Base-by-base conservation (phyloP, 2,329 filamentous ascomycete species). In the Cordyceps cicadae region DNA sequence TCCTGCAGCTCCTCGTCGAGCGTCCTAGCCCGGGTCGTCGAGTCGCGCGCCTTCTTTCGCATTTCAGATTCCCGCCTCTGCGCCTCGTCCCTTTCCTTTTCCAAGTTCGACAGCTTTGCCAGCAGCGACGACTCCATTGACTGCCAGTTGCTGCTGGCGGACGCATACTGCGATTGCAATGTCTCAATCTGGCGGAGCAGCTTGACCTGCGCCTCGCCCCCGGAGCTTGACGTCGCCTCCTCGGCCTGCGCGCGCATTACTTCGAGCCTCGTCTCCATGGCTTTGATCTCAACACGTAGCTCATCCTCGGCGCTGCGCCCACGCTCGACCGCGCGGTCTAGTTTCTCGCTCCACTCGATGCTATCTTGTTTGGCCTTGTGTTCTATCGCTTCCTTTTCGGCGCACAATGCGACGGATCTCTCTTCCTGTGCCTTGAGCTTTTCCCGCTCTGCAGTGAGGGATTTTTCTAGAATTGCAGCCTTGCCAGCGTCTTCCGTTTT, bases 121-220 rank as follows among this genome's bases (percentile, higher is more conserved):
- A 93, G 82, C 37, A 99, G 76, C 2, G 90, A 95, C 11, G 89
- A 85, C 73, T 99, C 93, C 63, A 99, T 95, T 0, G 92, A 90
- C 70, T 97, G 92, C 94, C 95, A 99, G 68, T 99, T 99, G 69
- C 96, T 91, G 66, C 90, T 94, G 1, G 94, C 94, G 59, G 95
- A 87, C 0, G 92, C 87, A 74, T 99, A 96, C 71, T 99, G 95
- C 7, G 90, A 94, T 73, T 99, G 94, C 43, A 99, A 76, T 0
- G 90, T 97, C 76, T 99, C 94, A 59, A 99, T 89, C 74, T 99
- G 95, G 46, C 94, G 86, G 49, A 97, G 79, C 46, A 97, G 79
- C 72, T 97, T 97, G 49, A 89, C 89, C 68, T 96, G 92, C 0
- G 89, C 85, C 69, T 96, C 90, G 15, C 92, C 89, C 6, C 86